Evolutionary conservation across 768 basidiomycete species (phyloP), one percentile per base, ranked within the genome.

Genomic region (Kwoniella shandongensis): DNA sequence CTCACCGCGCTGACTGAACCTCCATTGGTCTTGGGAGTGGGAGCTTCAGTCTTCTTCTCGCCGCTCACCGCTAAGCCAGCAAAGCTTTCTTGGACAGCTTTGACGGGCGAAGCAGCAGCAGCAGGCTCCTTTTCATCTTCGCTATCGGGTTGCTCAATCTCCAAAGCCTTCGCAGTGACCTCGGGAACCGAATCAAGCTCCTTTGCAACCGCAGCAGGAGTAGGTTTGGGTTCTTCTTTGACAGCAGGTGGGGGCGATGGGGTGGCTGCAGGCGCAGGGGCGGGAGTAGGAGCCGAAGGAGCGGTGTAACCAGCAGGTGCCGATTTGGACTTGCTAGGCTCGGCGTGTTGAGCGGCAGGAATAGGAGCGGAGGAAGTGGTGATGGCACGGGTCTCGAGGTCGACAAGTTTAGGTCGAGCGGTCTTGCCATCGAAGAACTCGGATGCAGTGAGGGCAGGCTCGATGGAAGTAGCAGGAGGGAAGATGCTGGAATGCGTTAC

Each of bases 341-440:
- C 41, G 13, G 50, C 22, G 5, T 20, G 26, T 26, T 62, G 66
- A 25, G 76, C 65, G 3, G 76, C 47, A 4, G 76, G 61, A 40
- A 76, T 54, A 5, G 76, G 63, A 26, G 73, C 70, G 11, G 70
- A 57, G 6, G 69, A 64, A 15, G 62, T 53, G 23, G 67, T 66
- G 26, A 66, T 59, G 3, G 78, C 69, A 32, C 88, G 88, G 44
- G 84, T 85, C 39, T 89, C 87, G 49, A 97, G 84, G 74, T 83
- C 85, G 61, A 96, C 83, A 22, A 92, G 80, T 59, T 91, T 89
- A 10, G 85, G 82, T n/a, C 85, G 77, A 2, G 86, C 83, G 11
- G 81, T 81, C 79, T 93, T 94, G 45, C 92, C 91, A 12, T 46
- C 53, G 79, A 97, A 91, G 80, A 89, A 97, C 66, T 96, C 91